Conservation (phyloP, 179 eudicot species). For the Beta corolliflora region DNA sequence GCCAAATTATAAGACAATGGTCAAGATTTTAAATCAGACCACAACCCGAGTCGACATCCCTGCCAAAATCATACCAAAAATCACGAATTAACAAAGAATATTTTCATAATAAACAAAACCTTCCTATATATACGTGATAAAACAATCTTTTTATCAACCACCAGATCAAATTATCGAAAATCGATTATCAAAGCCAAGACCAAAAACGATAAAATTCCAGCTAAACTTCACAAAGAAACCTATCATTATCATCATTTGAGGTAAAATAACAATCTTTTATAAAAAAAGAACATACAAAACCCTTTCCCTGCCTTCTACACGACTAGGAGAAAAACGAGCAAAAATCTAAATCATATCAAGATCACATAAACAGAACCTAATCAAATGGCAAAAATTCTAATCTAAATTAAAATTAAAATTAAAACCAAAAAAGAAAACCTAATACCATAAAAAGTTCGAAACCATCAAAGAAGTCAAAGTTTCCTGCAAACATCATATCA, state of each 20-base stretch:
- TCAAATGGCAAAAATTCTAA: not conserved
- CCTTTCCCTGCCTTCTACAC: too few species aligned
- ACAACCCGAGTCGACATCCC: not conserved
- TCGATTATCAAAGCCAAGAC: not conserved
- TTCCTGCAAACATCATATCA: not conserved
- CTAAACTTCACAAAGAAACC: too few species aligned
- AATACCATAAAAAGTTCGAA: not conserved
- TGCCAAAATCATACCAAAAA: not conserved
- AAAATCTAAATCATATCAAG: not conserved
- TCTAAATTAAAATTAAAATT: too few species aligned
- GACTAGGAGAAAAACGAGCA: too few species aligned
- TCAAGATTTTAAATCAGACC: too few species aligned
- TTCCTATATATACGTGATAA: not conserved
- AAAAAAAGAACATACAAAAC: too few species aligned
- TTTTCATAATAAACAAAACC: not conserved
- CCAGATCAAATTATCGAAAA: not conserved
- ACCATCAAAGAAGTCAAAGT: not conserved
- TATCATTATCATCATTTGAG: too few species aligned
- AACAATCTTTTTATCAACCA: not conserved
- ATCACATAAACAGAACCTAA: not conserved
- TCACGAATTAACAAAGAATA: not conserved
- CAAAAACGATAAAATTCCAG: too few species aligned
- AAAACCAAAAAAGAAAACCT: not conserved
- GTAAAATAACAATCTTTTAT: too few species aligned
- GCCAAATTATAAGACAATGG: constrained; percentile 4